Conservation (phyloP, 2,329 filamentous ascomycete genomes). For the Tolypocladium tundrense region DNA sequence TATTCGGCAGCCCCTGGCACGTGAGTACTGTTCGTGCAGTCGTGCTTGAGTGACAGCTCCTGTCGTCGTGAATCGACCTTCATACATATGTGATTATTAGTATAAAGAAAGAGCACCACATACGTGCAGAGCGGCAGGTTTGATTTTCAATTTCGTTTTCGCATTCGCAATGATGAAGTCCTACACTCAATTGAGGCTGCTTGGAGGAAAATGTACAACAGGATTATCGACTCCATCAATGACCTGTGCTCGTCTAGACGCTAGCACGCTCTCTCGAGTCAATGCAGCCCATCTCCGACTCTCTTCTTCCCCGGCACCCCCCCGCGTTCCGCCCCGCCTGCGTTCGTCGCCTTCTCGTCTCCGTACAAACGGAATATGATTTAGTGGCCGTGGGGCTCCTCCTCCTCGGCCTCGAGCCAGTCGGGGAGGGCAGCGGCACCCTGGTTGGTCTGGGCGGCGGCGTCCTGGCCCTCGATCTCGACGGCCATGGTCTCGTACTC, state of each 20-base stretch:
- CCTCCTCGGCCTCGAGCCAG: constrained; percentile 80
- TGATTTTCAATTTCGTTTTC: neutral
- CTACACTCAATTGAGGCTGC: constrained; percentile 20
- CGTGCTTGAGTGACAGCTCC: neutral
- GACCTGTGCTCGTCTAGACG: constrained; percentile 5
- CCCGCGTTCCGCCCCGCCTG: neutral
- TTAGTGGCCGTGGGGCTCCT: constrained; percentile 41
- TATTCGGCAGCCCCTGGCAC: neutral
- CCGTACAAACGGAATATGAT: neutral
- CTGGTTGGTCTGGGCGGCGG: constrained; percentile 45
- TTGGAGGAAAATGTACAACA: constrained; percentile 27
- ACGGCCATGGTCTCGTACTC: constrained; percentile 91
- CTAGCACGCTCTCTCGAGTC: neutral
- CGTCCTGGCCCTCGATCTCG: constrained; percentile 83
- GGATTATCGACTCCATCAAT: constrained; percentile 17
- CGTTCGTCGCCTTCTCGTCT: neutral
- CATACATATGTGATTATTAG: too few species aligned
- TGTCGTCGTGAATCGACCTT: too few species aligned
- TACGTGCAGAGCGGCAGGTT: neutral
- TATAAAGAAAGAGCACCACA: neutral
- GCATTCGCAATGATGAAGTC: constrained; percentile 12
- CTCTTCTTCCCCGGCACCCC: neutral
- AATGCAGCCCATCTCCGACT: neutral
- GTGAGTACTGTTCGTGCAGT: neutral
- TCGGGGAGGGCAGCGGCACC: constrained; percentile 48